phyloP scores from a whole-genome alignment of 352 stramenopile species.

The Pythium chondricola region DNA sequence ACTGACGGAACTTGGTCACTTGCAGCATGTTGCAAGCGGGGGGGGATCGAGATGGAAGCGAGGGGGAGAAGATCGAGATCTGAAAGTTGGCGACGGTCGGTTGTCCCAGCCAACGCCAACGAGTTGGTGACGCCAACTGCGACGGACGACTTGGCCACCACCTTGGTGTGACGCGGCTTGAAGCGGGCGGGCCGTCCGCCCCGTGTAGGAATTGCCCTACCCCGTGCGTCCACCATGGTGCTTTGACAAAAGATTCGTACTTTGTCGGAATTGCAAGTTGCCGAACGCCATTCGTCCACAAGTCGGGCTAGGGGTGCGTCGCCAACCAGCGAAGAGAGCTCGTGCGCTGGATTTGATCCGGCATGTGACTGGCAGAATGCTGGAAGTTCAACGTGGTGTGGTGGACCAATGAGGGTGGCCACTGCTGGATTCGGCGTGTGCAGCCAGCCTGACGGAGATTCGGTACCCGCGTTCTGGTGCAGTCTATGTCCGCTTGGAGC shows the following conservation, averaged over 20 bases:
- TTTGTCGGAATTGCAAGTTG: slow-evolving; percentile 21
- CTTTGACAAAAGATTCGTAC: slow-evolving; percentile 13
- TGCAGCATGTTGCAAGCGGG: slow-evolving; percentile 40
- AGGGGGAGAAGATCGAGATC: slow-evolving; percentile 21
- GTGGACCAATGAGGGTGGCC: slow-evolving; percentile 13
- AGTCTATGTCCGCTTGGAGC: slow-evolving; percentile 20
- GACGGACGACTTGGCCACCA: neutral
- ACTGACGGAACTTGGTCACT: slow-evolving; percentile 49
- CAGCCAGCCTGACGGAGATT: neutral
- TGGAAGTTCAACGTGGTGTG: slow-evolving; percentile 17
- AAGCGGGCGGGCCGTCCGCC: slow-evolving; percentile 18
- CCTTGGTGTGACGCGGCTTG: neutral
- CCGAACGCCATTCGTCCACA: slow-evolving; percentile 22
- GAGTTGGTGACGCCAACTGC: neutral
- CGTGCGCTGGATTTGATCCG: slow-evolving; percentile 7
- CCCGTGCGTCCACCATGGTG: slow-evolving; percentile 20
- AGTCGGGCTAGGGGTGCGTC: slow-evolving; percentile 10
- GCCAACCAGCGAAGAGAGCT: neutral
- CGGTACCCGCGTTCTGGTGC: slow-evolving; percentile 12
- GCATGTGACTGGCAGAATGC: slow-evolving; percentile 13
- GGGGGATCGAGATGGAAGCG: slow-evolving; percentile 11
- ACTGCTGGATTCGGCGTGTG: neutral
- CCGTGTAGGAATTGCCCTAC: no score
- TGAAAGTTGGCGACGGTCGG: slow-evolving; percentile 8
- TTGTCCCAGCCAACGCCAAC: neutral